These are phyloP conservation scores for Nasturtium officinale DNA, from an alignment of 345 rosid species.

Conservation along the genomic window DNA sequence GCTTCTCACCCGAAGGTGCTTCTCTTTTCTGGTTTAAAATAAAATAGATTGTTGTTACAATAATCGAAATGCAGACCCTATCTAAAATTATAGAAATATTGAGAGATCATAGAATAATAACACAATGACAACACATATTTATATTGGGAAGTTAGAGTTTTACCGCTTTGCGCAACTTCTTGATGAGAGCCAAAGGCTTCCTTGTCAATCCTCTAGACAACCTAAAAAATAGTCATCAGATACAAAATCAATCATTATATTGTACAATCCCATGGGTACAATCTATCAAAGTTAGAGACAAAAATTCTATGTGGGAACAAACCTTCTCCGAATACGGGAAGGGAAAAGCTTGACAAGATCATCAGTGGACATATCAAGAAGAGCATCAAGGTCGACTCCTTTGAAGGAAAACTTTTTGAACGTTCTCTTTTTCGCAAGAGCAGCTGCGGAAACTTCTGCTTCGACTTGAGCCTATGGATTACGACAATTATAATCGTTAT, in stretches of 20 bases:
- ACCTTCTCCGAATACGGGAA: constrained; percentile 69
- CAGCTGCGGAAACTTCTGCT: constrained; percentile 45
- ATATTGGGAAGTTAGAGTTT: neutral
- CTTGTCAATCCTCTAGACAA: constrained; percentile 65
- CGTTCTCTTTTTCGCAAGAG: constrained; percentile 67
- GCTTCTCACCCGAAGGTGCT: constrained; percentile 71
- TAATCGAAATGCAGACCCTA: neutral
- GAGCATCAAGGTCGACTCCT: constrained; percentile 69
- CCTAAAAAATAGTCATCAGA: constrained; percentile 39
- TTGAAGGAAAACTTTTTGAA: constrained; percentile 74
- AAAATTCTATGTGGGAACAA: neutral
- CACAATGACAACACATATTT: neutral
- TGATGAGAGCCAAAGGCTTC: constrained; percentile 67
- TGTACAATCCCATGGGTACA: too few relatives aligned
- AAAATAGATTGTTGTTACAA: neutral
- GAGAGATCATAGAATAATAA: neutral
- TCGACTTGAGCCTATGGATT: constrained; percentile 45
- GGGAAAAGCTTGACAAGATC: constrained; percentile 66
- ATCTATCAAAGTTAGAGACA: neutral
- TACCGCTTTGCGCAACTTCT: constrained; percentile 59
- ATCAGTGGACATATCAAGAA: constrained; percentile 36
- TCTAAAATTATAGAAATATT: neutral
- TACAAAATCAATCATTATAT: neutral
- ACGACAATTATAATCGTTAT: too few relatives aligned
- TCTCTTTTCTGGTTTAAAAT: constrained; percentile 55